Evolutionary conservation across 164 flowering plant species (phyloP), one percentile per base, ranked within the genome.

Genomic region (Vitis cinerea): DNA sequence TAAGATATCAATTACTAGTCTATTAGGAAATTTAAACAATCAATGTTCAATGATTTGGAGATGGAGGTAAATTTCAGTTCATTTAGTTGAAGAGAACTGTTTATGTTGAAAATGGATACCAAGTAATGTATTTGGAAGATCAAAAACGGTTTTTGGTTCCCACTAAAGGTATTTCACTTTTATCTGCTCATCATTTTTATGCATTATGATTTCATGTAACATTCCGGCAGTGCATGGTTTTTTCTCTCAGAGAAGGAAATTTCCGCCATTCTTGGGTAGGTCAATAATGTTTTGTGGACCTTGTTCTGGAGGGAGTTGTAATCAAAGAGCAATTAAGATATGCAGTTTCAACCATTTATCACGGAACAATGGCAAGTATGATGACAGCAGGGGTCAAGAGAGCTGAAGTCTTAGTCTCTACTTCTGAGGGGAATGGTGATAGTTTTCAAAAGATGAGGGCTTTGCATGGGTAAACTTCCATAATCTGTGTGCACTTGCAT

Each of bases 351-450:
- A 73, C 65, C 78, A 23, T 74, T 67, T 54, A 29, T 66, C 78
- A 51, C 74, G 57, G 53, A 85, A 66, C 66, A 50, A 92, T 90
- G 95, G 84, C 78, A 80, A 76, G 86, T 85, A 86, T 86, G 50
- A 78, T 66, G 69, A 67, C 69, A 55, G 70, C 4, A 37, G 44
- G 44, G 44, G 44, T 37, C 44, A 37, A 37, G 4, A 37, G 44
- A 37, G 44, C 44, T 37, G 44, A 37, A 37, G 44, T 37, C 44
- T 37, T 64, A 16, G 54, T 67, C 67, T 56, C 78, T 63, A 72
- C 80, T 44, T 67, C 74, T 19, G 80, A 75, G 69, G 86, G 83
- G 68, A 52, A 66, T 61, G 74, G 62, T 30, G 79, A 74, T 59
- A 75, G 83, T 55, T 50, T 71, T 54, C 88, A 72, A 65, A 86